Percentiles rank a stretch among this genome's conserved stretches.
Conservation (phyloP, 2,329 filamentous ascomycete species). For the Phialophora macrospora region DNA sequence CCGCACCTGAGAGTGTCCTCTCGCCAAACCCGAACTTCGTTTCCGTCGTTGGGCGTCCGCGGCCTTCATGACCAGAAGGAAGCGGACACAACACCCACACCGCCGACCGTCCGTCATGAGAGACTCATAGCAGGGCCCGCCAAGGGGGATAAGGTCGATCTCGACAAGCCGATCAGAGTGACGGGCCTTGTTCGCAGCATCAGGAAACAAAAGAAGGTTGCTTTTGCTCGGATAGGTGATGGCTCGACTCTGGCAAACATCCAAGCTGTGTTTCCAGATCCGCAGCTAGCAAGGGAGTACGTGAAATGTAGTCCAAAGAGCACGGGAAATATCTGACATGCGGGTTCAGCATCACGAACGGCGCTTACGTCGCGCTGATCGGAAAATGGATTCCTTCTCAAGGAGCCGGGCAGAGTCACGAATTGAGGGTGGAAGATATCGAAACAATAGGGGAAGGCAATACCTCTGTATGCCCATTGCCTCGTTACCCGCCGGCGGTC, state of each 20-base stretch:
- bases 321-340: slow-evolving; percentile 38
- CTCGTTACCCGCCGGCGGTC: background rate
- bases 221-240: slow-evolving; percentile 85
- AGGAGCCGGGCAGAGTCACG: slow-evolving; percentile 72
- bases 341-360: slow-evolving; percentile 72
- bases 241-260: slow-evolving; percentile 79
- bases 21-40: background rate
- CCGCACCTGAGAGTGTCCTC: background rate
- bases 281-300: slow-evolving; percentile 73
- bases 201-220: slow-evolving; percentile 79
- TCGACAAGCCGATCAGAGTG: slow-evolving; percentile 24
- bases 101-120: slow-evolving; percentile 20
- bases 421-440: slow-evolving; percentile 75
- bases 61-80: slow-evolving; percentile 12
- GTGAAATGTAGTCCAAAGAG: slow-evolving; percentile 45
- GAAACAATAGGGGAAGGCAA: slow-evolving; percentile 77
- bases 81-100: background rate
- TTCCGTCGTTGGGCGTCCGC: background rate
- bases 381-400: slow-evolving; percentile 74
- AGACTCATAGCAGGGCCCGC: slow-evolving; percentile 17
- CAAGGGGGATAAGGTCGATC: slow-evolving; percentile 1
- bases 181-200: slow-evolving; percentile 48
- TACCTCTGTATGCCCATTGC: slow-evolving; percentile 35
- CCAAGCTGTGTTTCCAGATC: slow-evolving; percentile 75
- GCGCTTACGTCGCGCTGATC: slow-evolving; percentile 75